Base-by-base conservation (phyloP, 306 rosid genomes). In the Dryas alaskensis region DNA sequence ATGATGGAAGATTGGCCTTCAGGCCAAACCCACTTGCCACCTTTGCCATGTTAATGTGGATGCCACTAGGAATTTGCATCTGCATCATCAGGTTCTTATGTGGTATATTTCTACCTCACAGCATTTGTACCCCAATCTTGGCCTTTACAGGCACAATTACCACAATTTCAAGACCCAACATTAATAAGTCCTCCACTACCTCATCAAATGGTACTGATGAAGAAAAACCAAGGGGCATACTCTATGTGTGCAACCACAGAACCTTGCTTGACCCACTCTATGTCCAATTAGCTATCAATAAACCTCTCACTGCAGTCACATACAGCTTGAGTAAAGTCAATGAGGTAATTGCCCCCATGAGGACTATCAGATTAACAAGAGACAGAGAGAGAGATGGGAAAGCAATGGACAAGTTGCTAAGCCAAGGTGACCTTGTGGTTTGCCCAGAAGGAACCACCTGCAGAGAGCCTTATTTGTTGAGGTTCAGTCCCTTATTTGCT, bases 361-460 rank as follows among this genome's bases (percentile, higher is more conserved):
- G 13, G 69, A 86, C 95, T 0, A 58, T 82, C 12, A 37, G 85
- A 8, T 81, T 91, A 54, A 84, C 88, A 0, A 83, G 97, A 22
- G 81, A 86, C 61, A 74, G 89, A 50, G 82, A 80, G 42, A 74
- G 9, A 71, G 97, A 91, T 79, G 76, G 78, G 14, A 40, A 54
- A 16, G 71, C 65, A 43, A 87, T 91, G 92, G 51, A 75, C 37
- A 84, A 64, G 25, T 12, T 87, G 45, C 14, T 91, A 2, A 69
- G 81, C 40, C 65, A 59, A 45, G 89, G 91, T 2, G 81, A 81
- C 85, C 77, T 91, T 4, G 97, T 84, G 17, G 89, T 91, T 5
- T 91, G 95, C 62, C 91, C 97, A 6, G 97, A 91, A 77, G 95
- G 97, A 19, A 91, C 97, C 14, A 91, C 97, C 0, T 89, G 97